phyloP scores from a whole-genome alignment of 73 alveolate genomes.

The Loxodes magnus region DNA sequence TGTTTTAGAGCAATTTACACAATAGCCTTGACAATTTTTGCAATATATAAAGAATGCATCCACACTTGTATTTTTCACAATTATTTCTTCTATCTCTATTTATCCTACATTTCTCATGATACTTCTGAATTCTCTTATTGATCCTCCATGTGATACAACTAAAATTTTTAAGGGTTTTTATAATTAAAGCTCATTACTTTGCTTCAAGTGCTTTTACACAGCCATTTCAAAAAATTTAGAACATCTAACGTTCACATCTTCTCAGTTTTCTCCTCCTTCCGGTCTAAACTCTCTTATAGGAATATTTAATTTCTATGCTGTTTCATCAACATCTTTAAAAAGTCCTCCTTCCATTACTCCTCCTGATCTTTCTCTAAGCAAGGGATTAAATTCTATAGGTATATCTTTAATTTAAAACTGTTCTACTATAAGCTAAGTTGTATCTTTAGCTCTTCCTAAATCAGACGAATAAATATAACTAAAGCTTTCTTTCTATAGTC shows the following conservation, averaged over 20 bases:
- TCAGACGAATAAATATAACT: constrained; percentile 39
- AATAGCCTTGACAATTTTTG: no score
- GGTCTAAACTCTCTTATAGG: constrained; percentile 34
- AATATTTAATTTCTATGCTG: constrained; percentile 21
- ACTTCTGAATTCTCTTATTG: constrained; percentile 43
- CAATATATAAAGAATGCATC: no score
- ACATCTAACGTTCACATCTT: constrained; percentile 35
- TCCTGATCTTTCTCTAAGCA: constrained; percentile 51
- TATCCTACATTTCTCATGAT: constrained; percentile 19
- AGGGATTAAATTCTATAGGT: not conserved
- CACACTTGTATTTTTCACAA: constrained; percentile 17
- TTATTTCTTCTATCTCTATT: constrained; percentile 10
- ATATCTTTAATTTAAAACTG: not conserved
- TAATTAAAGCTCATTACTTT: not conserved
- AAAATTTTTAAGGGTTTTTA: constrained; percentile 7
- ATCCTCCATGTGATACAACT: constrained; percentile 59
- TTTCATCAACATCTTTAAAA: constrained; percentile 12
- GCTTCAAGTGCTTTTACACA: not conserved
- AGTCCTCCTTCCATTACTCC: constrained; percentile 55
- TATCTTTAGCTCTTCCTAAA: constrained; percentile 31
- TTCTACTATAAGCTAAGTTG: not conserved
- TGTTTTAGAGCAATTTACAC: no score
- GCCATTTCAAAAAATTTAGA: constrained; percentile 8
- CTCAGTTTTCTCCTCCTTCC: constrained; percentile 54
- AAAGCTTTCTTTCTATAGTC: constrained; percentile 20